Conservation (phyloP, 2,329 filamentous ascomycete genomes). For the Cladosporium phlei region DNA sequence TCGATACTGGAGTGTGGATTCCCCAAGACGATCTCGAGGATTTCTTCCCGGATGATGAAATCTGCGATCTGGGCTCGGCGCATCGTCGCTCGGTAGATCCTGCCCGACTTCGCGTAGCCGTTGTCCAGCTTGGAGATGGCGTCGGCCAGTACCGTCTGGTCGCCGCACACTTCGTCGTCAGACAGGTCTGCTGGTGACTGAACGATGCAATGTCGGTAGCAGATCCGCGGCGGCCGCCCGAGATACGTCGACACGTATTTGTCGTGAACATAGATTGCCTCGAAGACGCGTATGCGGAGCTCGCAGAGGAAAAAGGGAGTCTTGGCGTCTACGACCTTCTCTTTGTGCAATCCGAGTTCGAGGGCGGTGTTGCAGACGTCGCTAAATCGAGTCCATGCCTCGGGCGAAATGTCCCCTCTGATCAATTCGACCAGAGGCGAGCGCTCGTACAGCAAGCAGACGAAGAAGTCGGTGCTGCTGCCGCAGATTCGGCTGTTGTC, state of each 20-base stretch:
- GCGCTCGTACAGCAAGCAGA: slow-evolving; percentile 31
- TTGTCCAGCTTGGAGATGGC: slow-evolving; percentile 42
- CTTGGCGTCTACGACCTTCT: slow-evolving; percentile 26
- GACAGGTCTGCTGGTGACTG: slow-evolving; percentile 52
- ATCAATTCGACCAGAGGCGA: slow-evolving; percentile 28
- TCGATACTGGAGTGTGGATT: slow-evolving; percentile 35
- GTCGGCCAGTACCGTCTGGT: slow-evolving; percentile 37
- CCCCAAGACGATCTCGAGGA: slow-evolving; percentile 54
- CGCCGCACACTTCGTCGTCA: slow-evolving; percentile 46
- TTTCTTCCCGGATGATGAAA: slow-evolving; percentile 51
- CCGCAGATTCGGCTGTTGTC: slow-evolving; percentile 32
- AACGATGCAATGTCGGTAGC: slow-evolving; percentile 49
- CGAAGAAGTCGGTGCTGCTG: slow-evolving; percentile 30
- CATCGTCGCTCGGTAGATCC: slow-evolving; percentile 43
- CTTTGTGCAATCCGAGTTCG: slow-evolving; percentile 32
- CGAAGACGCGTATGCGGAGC: slow-evolving; percentile 31
- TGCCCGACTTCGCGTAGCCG: slow-evolving; percentile 50
- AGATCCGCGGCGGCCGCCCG: slow-evolving; percentile 47
- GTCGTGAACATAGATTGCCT: slow-evolving; percentile 27
- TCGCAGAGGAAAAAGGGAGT: slow-evolving; percentile 33
- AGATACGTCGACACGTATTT: slow-evolving; percentile 31
- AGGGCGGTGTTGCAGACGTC: slow-evolving; percentile 32
- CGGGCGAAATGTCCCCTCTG: slow-evolving; percentile 29
- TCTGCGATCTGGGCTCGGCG: slow-evolving; percentile 45
- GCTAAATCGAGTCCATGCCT: slow-evolving; percentile 31